Evolutionary conservation across 768 basidiomycete species (phyloP).

Genomic region (Termitomyces heimii): DNA sequence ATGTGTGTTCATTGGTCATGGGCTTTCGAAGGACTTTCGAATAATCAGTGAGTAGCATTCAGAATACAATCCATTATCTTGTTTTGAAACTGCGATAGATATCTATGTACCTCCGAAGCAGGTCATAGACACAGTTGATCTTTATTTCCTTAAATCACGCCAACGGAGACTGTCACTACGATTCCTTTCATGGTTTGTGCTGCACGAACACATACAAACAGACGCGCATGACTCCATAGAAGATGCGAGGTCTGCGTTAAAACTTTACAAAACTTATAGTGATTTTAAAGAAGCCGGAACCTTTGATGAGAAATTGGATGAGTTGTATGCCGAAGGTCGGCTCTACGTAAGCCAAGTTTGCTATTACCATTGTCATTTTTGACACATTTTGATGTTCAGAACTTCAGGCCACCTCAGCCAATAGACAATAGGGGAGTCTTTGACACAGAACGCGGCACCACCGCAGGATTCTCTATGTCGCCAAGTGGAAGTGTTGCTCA

Average conservation of each 20-base stretch:
- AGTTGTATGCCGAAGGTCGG: constrained; percentile 72
- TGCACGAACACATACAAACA: constrained; percentile 87
- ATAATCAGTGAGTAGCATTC: constrained; percentile 77
- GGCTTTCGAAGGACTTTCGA: constrained; percentile 94
- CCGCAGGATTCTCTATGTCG: constrained; percentile 3
- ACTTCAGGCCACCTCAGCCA: constrained; percentile 15
- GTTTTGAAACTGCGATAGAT: constrained; percentile 40
- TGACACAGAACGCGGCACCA: constrained; percentile 3
- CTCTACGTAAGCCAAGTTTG: constrained; percentile 48
- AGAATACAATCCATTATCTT: background rate
- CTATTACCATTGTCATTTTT: background rate
- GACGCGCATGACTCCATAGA: constrained; percentile 99
- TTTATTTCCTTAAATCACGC: constrained; percentile 81
- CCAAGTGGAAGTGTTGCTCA: background rate
- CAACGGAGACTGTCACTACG: constrained; percentile 87
- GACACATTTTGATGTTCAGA: constrained; percentile 7
- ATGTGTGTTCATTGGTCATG: constrained; percentile 96
- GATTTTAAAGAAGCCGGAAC: constrained; percentile 66
- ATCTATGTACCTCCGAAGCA: constrained; percentile 94
- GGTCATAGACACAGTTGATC: constrained; percentile 95
- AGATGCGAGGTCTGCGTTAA: constrained; percentile 82
- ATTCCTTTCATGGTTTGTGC: constrained; percentile 92
- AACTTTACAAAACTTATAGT: constrained; percentile 78
- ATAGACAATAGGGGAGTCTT: background rate
- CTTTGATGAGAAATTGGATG: constrained; percentile 87